Base-by-base conservation (phyloP, 495 filamentous ascomycete genomes). In the Choiromyces venosus region DNA sequence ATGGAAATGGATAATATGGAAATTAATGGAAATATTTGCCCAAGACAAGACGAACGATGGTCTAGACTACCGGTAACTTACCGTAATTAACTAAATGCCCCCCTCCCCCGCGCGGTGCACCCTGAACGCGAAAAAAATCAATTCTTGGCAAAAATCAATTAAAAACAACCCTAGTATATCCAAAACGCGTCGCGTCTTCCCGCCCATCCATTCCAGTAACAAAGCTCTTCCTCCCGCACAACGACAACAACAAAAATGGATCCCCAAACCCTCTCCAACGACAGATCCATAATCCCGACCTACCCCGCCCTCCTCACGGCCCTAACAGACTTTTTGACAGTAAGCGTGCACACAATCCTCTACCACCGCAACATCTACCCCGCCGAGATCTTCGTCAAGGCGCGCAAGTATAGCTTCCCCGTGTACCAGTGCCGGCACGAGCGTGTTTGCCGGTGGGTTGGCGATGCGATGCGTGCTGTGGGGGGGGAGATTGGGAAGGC, bases 291-390 rank as follows among this genome's bases (percentile, higher is more conserved):
- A 61, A 25, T 61, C n/a, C 33, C 74, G 39, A 76, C 75, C 14
- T 77, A 76, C 66, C 56, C 66, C 25, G 70, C 56, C 29, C 85
- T 90, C 74, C 83, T 90, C 36, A 81, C 83, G 42, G 86, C 88
- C 39, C 90, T 93, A 82, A 84, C 86, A 76, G 85, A 88, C 81
- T 97, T 98, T 85, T 90, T 99, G 65, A 92, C 88, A 71, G 89
- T 95, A 61, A 90, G 92, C 76, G 91, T 94, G 81, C 95, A 99
- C 85, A 95, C 94, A 78, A 92, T 98, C 81, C 89, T 99, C 74
- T 96, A 92, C 84, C 88, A 94, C 75, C 91, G 95, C 72, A 82
- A 83, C 73, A 88, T 98, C 81, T 99, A 99, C 82, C 93, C 94
- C 0, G 83, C 84, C 68, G 82, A 87, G 36, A 91, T 93, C 66